Percentiles rank a stretch among this genome's conserved stretches.
phyloP scores from a whole-genome alignment of 2,329 filamentous ascomycete genomes.

The Colletotrichum sojae region DNA sequence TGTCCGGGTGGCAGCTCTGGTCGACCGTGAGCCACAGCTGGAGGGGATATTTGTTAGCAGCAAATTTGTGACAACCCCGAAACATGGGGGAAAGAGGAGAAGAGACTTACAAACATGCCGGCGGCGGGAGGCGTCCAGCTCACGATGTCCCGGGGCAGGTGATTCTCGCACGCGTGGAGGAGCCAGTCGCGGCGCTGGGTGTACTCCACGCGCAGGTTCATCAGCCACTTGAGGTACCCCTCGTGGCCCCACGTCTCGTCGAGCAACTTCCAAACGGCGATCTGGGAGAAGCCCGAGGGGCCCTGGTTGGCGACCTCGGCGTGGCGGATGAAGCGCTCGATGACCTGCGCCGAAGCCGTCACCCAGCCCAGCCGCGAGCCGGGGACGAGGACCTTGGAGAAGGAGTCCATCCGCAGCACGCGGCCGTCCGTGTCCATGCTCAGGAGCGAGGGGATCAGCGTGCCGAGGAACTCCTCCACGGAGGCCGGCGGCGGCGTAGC shows the following conservation, averaged over 20 bases:
- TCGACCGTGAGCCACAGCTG: slow-evolving; percentile 82
- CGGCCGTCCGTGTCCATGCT: slow-evolving; percentile 89
- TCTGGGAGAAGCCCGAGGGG: slow-evolving; percentile 86
- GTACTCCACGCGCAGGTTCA: slow-evolving; percentile 85
- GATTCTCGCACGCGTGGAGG: slow-evolving; percentile 83
- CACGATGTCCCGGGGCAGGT: slow-evolving; percentile 81
- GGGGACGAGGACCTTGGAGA: slow-evolving; percentile 91
- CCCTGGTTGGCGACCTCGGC: slow-evolving; percentile 89
- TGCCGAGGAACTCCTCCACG: slow-evolving; percentile 80
- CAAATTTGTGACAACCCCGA: neutral
- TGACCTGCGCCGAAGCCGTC: slow-evolving; percentile 86
- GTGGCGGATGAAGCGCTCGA: slow-evolving; percentile 86
- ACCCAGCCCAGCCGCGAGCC: slow-evolving; percentile 90
- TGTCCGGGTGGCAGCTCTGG: slow-evolving; percentile 75
- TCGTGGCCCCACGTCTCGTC: slow-evolving; percentile 96
- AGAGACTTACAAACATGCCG: slow-evolving; percentile 91
- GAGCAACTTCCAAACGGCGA: slow-evolving; percentile 88
- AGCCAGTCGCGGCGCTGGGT: slow-evolving; percentile 83
- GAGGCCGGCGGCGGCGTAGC: slow-evolving; percentile 69
- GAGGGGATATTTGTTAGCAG: neutral
- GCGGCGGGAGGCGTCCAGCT: slow-evolving; percentile 85
- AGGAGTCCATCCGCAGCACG: slow-evolving; percentile 91
- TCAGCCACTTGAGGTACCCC: slow-evolving; percentile 91
- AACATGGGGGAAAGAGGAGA: slow-evolving; percentile 9
- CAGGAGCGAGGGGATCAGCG: slow-evolving; percentile 81